phyloP scores from a whole-genome alignment of 495 filamentous ascomycete genomes.

The Glonium stellatum region DNA sequence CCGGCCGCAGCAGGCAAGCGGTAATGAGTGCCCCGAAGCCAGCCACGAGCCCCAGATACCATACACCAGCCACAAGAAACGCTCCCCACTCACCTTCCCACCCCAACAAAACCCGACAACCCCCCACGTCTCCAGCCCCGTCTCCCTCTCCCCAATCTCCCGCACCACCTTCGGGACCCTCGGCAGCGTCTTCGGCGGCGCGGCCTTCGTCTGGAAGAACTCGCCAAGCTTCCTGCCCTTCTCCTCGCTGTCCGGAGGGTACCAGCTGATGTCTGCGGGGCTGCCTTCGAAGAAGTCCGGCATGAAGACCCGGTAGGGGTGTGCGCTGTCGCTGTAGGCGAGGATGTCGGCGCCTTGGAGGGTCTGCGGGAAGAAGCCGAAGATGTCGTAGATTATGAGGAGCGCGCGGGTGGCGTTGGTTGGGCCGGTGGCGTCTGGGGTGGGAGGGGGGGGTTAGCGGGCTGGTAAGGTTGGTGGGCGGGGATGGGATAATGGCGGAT shows the following conservation, averaged over 20 bases:
- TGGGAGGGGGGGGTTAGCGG: neutral
- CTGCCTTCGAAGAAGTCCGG: conserved; percentile 33
- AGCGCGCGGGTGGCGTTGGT: conserved; percentile 36
- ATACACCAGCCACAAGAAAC: too few relatives aligned
- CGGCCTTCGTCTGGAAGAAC: conserved; percentile 69
- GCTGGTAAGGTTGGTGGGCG: neutral
- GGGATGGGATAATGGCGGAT: too few relatives aligned
- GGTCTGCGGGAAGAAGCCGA: conserved; percentile 46
- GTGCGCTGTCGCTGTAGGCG: conserved; percentile 30
- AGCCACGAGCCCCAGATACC: too few relatives aligned
- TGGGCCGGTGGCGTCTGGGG: conserved; percentile 45
- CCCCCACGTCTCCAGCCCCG: conserved; percentile 68
- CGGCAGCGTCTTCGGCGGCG: conserved; percentile 54
- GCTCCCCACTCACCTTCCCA: conserved; percentile 25
- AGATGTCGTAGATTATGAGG: conserved; percentile 50
- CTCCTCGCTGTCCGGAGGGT: conserved; percentile 44
- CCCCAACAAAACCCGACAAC: conserved; percentile 95
- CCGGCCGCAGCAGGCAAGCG: too few relatives aligned
- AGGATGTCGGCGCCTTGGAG: conserved; percentile 52
- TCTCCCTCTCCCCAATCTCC: conserved; percentile 45
- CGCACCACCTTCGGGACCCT: conserved; percentile 59
- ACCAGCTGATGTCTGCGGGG: conserved; percentile 29
- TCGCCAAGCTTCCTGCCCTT: conserved; percentile 66
- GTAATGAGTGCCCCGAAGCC: too few relatives aligned
- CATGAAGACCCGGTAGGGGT: conserved; percentile 29